These are phyloP conservation scores for Hypoxylon sp. DNA, from an alignment of 2,329 filamentous ascomycete species.

Conservation along the genomic window DNA sequence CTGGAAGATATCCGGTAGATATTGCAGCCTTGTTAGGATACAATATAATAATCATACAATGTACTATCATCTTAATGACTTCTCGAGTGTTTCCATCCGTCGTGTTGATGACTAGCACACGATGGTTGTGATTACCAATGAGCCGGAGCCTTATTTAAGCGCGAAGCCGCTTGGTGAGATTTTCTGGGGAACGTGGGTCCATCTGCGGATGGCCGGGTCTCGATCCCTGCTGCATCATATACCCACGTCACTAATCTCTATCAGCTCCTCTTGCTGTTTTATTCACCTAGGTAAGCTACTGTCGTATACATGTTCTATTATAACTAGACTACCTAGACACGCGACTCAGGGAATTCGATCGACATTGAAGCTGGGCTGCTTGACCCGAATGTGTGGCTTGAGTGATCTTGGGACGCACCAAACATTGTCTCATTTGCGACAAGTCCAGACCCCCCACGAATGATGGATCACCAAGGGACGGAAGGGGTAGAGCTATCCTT, in stretches of 20 bases:
- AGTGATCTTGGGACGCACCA: conserved; percentile 2
- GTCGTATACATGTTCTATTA: background rate
- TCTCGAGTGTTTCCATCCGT: background rate
- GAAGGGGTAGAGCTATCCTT: background rate
- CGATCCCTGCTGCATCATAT: conserved; percentile 35
- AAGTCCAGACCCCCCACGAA: background rate
- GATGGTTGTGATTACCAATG: conserved; percentile 9
- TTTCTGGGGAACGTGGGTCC: conserved; percentile 40
- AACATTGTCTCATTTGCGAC: conserved; percentile 6
- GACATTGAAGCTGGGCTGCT: background rate
- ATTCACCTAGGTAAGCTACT: background rate
- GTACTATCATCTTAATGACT: background rate
- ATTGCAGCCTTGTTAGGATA: background rate
- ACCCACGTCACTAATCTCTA: conserved; percentile 12
- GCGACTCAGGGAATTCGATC: background rate
- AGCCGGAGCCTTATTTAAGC: conserved; percentile 21
- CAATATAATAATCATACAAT: conserved; percentile 9
- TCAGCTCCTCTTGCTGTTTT: background rate
- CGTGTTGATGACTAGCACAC: background rate
- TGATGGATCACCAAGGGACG: background rate
- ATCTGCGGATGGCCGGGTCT: conserved; percentile 23
- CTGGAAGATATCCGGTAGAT: background rate
- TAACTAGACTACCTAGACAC: background rate
- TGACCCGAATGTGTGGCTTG: conserved; percentile 2
- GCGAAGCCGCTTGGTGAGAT: conserved; percentile 18